These are phyloP conservation scores for Primulina huaijiensis DNA, from an alignment of 257 asterid genomes.

Conservation along the genomic window DNA sequence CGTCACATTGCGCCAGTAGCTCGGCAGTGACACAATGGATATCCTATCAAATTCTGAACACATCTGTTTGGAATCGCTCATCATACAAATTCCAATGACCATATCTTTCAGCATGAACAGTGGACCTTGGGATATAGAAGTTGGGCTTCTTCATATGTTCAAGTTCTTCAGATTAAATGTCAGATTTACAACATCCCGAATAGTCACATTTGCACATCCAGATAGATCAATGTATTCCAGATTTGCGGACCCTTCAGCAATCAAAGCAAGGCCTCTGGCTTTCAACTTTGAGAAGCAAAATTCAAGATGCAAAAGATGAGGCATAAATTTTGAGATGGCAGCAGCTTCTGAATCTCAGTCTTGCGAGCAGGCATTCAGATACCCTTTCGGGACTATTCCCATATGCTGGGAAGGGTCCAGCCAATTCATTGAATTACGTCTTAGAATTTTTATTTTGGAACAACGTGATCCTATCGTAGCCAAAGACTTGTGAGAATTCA, in stretches of 20 bases:
- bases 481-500: conserved; percentile 64
- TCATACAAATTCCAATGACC: conserved; percentile 85
- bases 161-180: conserved; percentile 50
- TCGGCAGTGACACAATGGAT: neutral
- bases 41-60: conserved; percentile 63
- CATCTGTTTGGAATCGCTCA: conserved; percentile 75
- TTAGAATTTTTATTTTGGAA: conserved; percentile 40
- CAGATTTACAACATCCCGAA: conserved; percentile 60
- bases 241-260: conserved; percentile 59
- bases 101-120: conserved; percentile 56
- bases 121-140: conserved; percentile 63
- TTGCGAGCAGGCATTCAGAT: conserved; percentile 74
- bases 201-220: conserved; percentile 64
- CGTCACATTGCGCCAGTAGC: neutral
- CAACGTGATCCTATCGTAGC: conserved; percentile 54
- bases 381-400: conserved; percentile 53
- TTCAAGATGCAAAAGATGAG: conserved; percentile 64
- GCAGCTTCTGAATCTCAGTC: conserved; percentile 84
- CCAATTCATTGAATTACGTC: conserved; percentile 72
- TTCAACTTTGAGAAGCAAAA: conserved; percentile 62
- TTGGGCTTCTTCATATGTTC: conserved; percentile 62
- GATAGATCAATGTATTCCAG: conserved; percentile 67
- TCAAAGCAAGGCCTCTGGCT: conserved; percentile 57
- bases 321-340: conserved; percentile 70
- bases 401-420: conserved; percentile 63